Evolutionary conservation across 169 alveolate species (phyloP), one percentile per base, ranked within the genome.

Genomic region (Plasmodium gaboni): DNA sequence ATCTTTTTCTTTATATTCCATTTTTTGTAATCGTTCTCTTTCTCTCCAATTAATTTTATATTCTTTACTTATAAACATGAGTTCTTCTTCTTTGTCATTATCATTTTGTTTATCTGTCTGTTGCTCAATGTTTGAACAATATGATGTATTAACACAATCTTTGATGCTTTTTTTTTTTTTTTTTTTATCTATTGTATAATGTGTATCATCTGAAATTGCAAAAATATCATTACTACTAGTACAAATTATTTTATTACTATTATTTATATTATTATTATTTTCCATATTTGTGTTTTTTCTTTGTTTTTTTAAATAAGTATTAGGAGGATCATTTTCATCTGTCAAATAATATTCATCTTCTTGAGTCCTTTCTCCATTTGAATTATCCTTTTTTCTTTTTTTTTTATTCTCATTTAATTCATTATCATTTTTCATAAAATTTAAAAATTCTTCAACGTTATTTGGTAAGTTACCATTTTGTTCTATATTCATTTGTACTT

Each of bases 41-140:
- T 94, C 96, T 71, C 93, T 92, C 76, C 92, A 74, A 50, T 94
- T 93, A 8, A 92, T 74, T 44, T 78, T 64, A 76, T 94, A 94
- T 1, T 94, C 93, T 42, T 74, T 57, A 8, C 92, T 85, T 15
- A 89, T 4, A n/a, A 60, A 55, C 6, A 24, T 53, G 6, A 17
- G 22, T 13, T 51, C 74, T 3, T 15, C 68, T 9, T 69, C 73
- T 22, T 73, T 86, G 8, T 61, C 70, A 61, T 61, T 19, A 26
- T 26, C 51, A 51, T 26, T 76, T 15, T 13, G 76, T 53, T 50
- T 73, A 28, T 74, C 28, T 64, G 24, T 12, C 24, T 17, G 1
- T 55, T 55, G 64, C 2, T 55, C 32, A 55, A 17, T 55, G 10
- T 55, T 55, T 55, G 64, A 13, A 55, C 0, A 5, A n/a, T 55